Evolutionary conservation across 768 basidiomycete species (phyloP), one percentile per base, ranked within the genome.

Genomic region (Termitomyces titanicus): DNA sequence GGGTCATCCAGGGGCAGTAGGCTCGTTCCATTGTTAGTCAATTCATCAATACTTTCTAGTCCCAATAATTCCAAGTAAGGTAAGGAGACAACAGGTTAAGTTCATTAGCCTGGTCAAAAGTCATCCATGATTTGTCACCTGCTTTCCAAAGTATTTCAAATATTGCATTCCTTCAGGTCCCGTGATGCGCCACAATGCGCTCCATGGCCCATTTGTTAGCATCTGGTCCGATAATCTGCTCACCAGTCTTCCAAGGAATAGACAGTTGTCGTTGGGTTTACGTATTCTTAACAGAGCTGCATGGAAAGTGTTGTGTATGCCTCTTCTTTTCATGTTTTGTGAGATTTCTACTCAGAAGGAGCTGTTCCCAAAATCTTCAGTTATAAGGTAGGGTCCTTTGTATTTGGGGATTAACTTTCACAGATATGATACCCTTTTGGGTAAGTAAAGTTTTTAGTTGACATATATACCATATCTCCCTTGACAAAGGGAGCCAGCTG

Each of bases 321-420:
- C 66, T 17, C 58, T 20, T 9, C 61, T 42, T 17, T 53, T 61
- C 42, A 47, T 62, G 18, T 68, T 33, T 1, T 65, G 58, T 2
- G 66, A 12, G 1, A 48, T 5, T 5, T 33, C 15, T 2, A 47
- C 13, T 9, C n/a, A 3, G 18, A 47, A 47, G 10, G 46, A 33
- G 5, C 31, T 12, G 33, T 47, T 47, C 3, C 18, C 18, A 34
- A 33, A 47, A 12, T 31, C 27, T 6, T 47, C 29, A 4, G 33
- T 5, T 18, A 47, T 47, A 3, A 7, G 10, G n/a, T 47, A 47
- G 2, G 46, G 46, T 17, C 46, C 46, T 3, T 17, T 15, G 29
- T 33, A 47, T n/a, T 47, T 47, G 13, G 46, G 46, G 10, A 47
- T 33, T 8, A 47, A 20, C 18, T 47, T 47, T 2, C 46, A 3